phyloP scores from a whole-genome alignment of 2,329 filamentous ascomycete species.

The Cladosporium sp. region DNA sequence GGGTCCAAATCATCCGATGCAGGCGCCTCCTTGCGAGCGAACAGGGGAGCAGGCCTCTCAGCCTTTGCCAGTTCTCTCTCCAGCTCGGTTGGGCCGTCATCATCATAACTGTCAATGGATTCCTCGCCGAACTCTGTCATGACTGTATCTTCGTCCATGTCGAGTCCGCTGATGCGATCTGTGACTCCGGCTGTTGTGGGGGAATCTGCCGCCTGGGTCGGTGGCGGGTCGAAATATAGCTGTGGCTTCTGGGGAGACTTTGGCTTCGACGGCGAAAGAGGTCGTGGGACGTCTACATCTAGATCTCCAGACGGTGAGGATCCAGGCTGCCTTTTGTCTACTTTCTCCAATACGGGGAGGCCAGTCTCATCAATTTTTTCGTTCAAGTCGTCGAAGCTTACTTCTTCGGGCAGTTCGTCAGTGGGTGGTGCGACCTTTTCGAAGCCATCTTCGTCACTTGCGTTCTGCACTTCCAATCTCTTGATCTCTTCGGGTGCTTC shows the following conservation, averaged over 20 bases:
- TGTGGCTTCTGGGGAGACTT: slow-evolving; percentile 22
- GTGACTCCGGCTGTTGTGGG: slow-evolving; percentile 57
- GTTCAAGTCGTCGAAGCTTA: slow-evolving; percentile 68
- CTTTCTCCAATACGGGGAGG: slow-evolving; percentile 30
- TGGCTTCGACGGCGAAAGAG: slow-evolving; percentile 34
- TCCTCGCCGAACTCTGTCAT: slow-evolving; percentile 43
- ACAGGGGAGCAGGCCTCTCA: slow-evolving; percentile 70
- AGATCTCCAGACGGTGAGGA: slow-evolving; percentile 19
- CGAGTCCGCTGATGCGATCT: slow-evolving; percentile 57
- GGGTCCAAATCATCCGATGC: slow-evolving; percentile 17
- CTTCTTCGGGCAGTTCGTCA: slow-evolving; percentile 60
- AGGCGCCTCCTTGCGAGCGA: slow-evolving; percentile 41
- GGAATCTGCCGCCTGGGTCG: slow-evolving; percentile 42
- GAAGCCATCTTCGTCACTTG: slow-evolving; percentile 86
- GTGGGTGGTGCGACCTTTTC: slow-evolving; percentile 80
- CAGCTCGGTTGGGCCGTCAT: slow-evolving; percentile 33
- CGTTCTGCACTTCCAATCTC: slow-evolving; percentile 74
- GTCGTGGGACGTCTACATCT: slow-evolving; percentile 30
- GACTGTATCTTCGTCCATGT: slow-evolving; percentile 60
- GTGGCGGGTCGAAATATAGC: slow-evolving; percentile 32
- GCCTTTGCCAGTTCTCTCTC: slow-evolving; percentile 37
- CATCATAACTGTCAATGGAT: slow-evolving; percentile 31
- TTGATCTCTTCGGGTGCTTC: slow-evolving; percentile 66
- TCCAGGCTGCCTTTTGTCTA: slow-evolving; percentile 29
- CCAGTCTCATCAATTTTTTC: slow-evolving; percentile 47